Evolutionary conservation across 257 asterid genomes (phyloP), one percentile per base, ranked within the genome.

Genomic region (Paulownia fortunei): DNA sequence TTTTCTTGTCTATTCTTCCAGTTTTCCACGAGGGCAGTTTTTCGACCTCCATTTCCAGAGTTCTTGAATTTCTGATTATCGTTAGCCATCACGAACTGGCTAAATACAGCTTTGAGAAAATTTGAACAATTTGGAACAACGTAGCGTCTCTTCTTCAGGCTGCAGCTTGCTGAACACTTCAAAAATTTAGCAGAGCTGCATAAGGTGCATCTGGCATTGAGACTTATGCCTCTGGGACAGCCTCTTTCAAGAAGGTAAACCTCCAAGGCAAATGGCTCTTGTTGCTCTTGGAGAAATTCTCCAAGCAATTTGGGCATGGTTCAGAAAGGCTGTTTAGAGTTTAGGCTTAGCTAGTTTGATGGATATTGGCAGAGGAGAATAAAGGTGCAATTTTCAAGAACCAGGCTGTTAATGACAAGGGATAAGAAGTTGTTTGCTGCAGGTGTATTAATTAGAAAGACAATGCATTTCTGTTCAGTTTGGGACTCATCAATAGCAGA

Each of bases 221-320:
- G 34, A 2, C 21, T 60, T 8, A 37, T 55, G 5, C 71, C 52
- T 32, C 54, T 59, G 42, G 47, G 26, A n/a, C 24, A 83, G 81
- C 88, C 87, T 82, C 86, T 72, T 58, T 93, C 97, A 47, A 84
- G 83, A 79, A 88, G 94, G 79, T 82, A 88, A 19, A 23, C 61
- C 63, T 91, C 91, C 49, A 93, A 78, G 37, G 86, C 73, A 76
- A 93, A 93, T 39, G 98, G 97, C 56, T 90, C 93, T 84, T 91
- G 98, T 13, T 89, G 81, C 82, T 93, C 96, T 15, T 80, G 86
- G 56, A 93, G 98, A 69, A 87, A 85, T 5, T 91, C 87, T 62
- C 76, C 86, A 4, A 90, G 87, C 62, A 79, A 69, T 68, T 84
- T 85, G 3, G 87, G 80, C 90, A 81, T 84, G 73, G 69, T 49